Evolutionary conservation across 2,329 filamentous ascomycete genomes (phyloP).

Genomic region (Kalaharituber pfeilii): DNA sequence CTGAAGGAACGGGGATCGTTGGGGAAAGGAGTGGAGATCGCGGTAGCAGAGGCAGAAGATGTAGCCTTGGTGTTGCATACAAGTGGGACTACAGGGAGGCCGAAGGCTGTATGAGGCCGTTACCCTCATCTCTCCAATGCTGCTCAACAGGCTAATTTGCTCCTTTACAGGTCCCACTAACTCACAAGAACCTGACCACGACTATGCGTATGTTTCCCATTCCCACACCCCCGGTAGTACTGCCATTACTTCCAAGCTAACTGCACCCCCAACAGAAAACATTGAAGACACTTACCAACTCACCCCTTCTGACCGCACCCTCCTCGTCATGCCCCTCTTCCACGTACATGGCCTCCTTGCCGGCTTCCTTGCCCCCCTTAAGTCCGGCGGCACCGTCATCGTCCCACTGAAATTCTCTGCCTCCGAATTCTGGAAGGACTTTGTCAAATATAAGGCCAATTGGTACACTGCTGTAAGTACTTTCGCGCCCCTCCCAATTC

Average conservation of each 20-base stretch:
- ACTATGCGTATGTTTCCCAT: slow-evolving; percentile 48
- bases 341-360: slow-evolving; percentile 80
- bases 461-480: slow-evolving; percentile 66
- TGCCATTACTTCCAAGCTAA: slow-evolving; percentile 3
- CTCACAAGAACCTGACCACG: slow-evolving; percentile 60
- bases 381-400: slow-evolving; percentile 59
- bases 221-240: background rate
- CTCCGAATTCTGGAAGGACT: slow-evolving; percentile 65
- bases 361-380: slow-evolving; percentile 59
- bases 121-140: background rate
- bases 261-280: slow-evolving; percentile 37
- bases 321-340: slow-evolving; percentile 82
- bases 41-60: slow-evolving; percentile 53
- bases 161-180: slow-evolving; percentile 48
- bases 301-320: slow-evolving; percentile 52
- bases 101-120: slow-evolving; percentile 49
- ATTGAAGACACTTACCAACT: slow-evolving; percentile 63
- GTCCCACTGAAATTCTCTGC: slow-evolving; percentile 68
- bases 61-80: slow-evolving; percentile 69
- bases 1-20: slow-evolving; percentile 49
- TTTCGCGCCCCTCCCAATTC: background rate
- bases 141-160: background rate
- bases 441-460: slow-evolving; percentile 54
- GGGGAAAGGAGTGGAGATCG: slow-evolving; percentile 27
- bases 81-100: slow-evolving; percentile 66